Evolutionary conservation across 2,329 filamentous ascomycete genomes (phyloP), one percentile per base, ranked within the genome.

Genomic region (Trichoderma simmonsii): DNA sequence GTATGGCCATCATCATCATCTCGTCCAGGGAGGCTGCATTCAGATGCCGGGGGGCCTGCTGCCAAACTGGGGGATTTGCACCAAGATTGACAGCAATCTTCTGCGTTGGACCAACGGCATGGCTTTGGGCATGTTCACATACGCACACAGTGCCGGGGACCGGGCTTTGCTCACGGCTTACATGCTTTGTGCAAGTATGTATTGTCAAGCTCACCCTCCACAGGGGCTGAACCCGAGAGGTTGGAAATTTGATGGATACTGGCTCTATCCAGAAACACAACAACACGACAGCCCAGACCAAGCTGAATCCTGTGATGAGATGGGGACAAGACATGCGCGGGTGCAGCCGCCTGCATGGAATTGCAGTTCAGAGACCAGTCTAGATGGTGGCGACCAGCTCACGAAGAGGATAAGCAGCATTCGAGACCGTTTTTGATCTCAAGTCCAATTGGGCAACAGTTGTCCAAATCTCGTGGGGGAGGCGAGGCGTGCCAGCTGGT

Each of bases 31-130:
- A 39, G 39, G 67, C 59, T 70, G 67, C 60, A 65, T 66, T 43
- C 43, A 67, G 69, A 71, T 71, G 54, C 69, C 61, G 61, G 69
- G 8, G 30, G 56, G 36, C 4, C 32, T 57, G n/a, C 34, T n/a
- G 28, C 36, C 30, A 68, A 60, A 24, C 26, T 24, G 56, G 54
- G 56, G 36, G 56, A 60, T 60, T 59, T 60, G 26, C 65, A 60
- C 21, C 65, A 43, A 54, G 62, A 54, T 68, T 68, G 65, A 68
- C 65, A 68, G 36, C 65, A 68, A 60, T 68, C 36, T 51, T 59
- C 65, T 60, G 65, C 56, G 56, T 59, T 54, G 56, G 65, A 68
- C 65, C 56, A 65, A 65, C 62, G 54, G 24, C 43, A 65, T 65
- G 39, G 28, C 54, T 60, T 60, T 32, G 28, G 65, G n/a, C 56